phyloP scores from a whole-genome alignment of 1,139 yeast genomes.

The Nadsonia starkeyi-henricii region DNA sequence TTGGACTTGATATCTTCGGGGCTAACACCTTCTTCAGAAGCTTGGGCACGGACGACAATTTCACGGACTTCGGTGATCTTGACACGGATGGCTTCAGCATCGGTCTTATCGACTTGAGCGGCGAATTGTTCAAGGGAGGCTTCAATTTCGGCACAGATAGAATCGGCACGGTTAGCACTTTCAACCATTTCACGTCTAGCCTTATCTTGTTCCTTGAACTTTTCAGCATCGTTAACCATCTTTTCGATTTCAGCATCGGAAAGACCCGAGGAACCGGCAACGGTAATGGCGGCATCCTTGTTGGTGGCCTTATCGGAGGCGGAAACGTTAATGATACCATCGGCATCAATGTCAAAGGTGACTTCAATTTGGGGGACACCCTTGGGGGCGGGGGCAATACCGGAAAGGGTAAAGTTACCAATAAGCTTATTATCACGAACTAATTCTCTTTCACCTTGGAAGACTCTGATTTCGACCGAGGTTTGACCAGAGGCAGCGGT shows the following conservation, averaged over 20 bases:
- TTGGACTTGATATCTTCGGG: constrained; percentile 77
- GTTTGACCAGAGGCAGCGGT: constrained; percentile 99
- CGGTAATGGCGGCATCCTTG: constrained; percentile 97
- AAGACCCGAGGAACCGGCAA: constrained; percentile 96
- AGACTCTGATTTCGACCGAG: constrained; percentile 94
- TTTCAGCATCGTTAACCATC: constrained; percentile 98
- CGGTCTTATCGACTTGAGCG: constrained; percentile 79
- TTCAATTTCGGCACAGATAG: constrained; percentile 92
- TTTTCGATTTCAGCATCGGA: constrained; percentile 93
- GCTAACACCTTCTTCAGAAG: constrained; percentile 79
- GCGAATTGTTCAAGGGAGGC: constrained; percentile 86
- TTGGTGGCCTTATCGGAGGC: constrained; percentile 97
- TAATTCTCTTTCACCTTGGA: constrained; percentile 99
- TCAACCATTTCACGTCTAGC: constrained; percentile 91
- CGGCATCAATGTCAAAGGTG: constrained; percentile 94
- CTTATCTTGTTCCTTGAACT: constrained; percentile 92
- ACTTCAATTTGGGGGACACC: constrained; percentile 99
- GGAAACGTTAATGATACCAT: constrained; percentile 96
- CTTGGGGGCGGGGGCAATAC: constrained; percentile 96
- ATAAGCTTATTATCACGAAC: constrained; percentile 97
- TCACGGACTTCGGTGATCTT: constrained; percentile 74
- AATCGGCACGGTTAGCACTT: constrained; percentile 93
- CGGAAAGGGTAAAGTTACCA: constrained; percentile 92
- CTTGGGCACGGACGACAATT: constrained; percentile 82
- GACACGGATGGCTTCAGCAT: constrained; percentile 74